These are phyloP conservation scores for Globisporangium nagaii DNA, from an alignment of 352 stramenopile genomes.

Conservation along the genomic window DNA sequence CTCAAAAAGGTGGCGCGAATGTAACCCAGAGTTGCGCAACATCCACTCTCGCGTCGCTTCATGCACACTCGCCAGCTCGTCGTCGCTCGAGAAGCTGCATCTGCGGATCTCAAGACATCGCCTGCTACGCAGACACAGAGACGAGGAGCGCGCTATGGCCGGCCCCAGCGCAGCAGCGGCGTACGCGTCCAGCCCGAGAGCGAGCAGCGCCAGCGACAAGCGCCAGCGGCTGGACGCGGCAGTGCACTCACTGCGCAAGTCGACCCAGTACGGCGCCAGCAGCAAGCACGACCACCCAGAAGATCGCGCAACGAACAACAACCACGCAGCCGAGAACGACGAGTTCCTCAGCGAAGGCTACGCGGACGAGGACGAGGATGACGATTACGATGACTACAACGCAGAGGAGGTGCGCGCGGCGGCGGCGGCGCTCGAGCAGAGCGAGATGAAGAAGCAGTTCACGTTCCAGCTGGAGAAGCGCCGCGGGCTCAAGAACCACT, in stretches of 20 bases:
- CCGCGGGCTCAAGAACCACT: slow-evolving; percentile 26
- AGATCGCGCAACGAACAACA: neutral
- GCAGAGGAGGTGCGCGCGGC: slow-evolving; percentile 26
- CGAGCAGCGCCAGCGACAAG: neutral
- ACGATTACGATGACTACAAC: slow-evolving; percentile 23
- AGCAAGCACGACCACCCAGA: neutral
- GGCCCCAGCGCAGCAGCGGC: slow-evolving; percentile 1
- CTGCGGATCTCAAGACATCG: no score
- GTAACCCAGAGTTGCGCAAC: neutral
- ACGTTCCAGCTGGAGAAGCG: slow-evolving; percentile 40
- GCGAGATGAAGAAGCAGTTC: slow-evolving; percentile 40
- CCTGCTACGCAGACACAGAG: neutral
- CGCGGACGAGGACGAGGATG: slow-evolving; percentile 20
- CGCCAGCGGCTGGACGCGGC: slow-evolving; percentile 7
- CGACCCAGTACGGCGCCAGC: slow-evolving; percentile 12
- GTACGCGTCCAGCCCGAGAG: neutral
- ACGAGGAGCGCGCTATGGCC: slow-evolving; percentile 6
- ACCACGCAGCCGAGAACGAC: neutral
- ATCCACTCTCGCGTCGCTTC: slow-evolving; percentile 2
- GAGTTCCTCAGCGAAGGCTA: slow-evolving; percentile 9
- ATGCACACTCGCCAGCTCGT: neutral
- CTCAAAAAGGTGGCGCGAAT: slow-evolving; percentile 15
- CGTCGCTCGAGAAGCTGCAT: slow-evolving; percentile 4
- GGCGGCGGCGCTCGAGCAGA: slow-evolving; percentile 23
- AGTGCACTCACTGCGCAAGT: slow-evolving; percentile 17